These are phyloP conservation scores for Sonneratia alba DNA, from an alignment of 345 rosid species.

Conservation along the genomic window DNA sequence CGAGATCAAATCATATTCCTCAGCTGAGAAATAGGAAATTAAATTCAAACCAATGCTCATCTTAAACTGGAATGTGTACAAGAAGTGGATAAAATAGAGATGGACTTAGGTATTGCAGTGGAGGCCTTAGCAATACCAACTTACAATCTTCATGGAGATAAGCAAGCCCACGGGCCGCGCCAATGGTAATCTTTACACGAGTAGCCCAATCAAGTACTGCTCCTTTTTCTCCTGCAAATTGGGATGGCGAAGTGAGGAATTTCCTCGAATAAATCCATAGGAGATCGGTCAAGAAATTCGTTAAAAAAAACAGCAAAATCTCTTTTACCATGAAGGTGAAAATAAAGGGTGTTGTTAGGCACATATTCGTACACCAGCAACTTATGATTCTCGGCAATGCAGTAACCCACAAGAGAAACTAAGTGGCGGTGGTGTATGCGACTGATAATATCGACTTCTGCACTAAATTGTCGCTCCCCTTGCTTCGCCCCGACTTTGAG, in stretches of 20 bases:
- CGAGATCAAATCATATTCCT: neutral
- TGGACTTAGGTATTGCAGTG: too few species aligned
- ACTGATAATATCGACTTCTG: slow-evolving; percentile 85
- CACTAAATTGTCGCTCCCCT: slow-evolving; percentile 87
- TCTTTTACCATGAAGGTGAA: slow-evolving; percentile 79
- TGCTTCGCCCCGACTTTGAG: slow-evolving; percentile 70
- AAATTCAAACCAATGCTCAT: too few species aligned
- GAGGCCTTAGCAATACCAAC: slow-evolving; percentile 12
- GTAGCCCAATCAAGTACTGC: slow-evolving; percentile 67
- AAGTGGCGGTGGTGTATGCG: slow-evolving; percentile 40
- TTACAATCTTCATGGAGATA: slow-evolving; percentile 97
- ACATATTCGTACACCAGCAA: slow-evolving; percentile 81
- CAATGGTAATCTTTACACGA: slow-evolving; percentile 70
- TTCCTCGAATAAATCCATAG: too few species aligned
- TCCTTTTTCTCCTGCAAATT: slow-evolving; percentile 38
- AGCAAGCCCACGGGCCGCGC: slow-evolving; percentile 94
- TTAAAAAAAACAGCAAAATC: slow-evolving; percentile 9
- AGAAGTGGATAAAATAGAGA: too few species aligned
- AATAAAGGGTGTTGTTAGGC: slow-evolving; percentile 75
- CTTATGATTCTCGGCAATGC: slow-evolving; percentile 65
- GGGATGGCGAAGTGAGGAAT: neutral
- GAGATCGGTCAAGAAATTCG: slow-evolving; percentile 3
- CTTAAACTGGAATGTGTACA: too few species aligned
- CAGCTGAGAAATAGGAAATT: neutral
- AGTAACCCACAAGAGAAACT: slow-evolving; percentile 90